Base-by-base conservation (phyloP, 2,329 filamentous ascomycete genomes). In the Dothideomycetes sp. region DNA sequence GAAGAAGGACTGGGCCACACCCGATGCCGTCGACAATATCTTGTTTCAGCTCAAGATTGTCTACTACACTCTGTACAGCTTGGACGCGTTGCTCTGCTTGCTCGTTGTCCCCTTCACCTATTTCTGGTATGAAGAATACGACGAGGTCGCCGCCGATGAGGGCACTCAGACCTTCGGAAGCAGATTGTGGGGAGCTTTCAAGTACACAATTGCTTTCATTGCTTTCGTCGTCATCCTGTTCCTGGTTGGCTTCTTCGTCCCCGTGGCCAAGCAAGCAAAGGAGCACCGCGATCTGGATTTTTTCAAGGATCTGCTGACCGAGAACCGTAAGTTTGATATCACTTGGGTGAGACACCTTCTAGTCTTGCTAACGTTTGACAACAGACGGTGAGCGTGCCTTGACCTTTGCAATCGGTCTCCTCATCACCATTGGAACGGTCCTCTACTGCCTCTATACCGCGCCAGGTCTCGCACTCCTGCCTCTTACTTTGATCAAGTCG, bases 111-210 rank as follows among this genome's bases (percentile, higher is more conserved):
- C 91, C 0, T 98, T 98, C 57, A 82, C 88, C 35, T 98, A 98
- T 66, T 98, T 98, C 60, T 95, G 83, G 78, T 91, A 94, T 55
- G 91, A 98, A 60, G 91, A 96, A 61, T 94, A 94, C 49, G 89
- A 95, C 53, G 87, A 95, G 63, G 80, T 89, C 15, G 87, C 87
- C 45, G 73, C 81, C 24, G 84, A 94, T 52, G 76, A 84, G 45
- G 84, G 85, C 22, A 77, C 75, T 19, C 80, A 88, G 57, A 81
- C 82, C 2, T 61, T 81, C 43, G 72, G 70, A 5, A 74, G 77
- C 53, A 75, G 86, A 40, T 72, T 96, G 44, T 81, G 79, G 73
- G 79, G 79, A n/a, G 86, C 91, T 3, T 68, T 84, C 57, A 94
- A 93, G 63, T 96, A 95, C 64, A 95, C 91, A 0, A 64, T 88